These are phyloP conservation scores for Trichosporon inkin DNA, from an alignment of 1,284 basidiomycete genomes.

Conservation along the genomic window DNA sequence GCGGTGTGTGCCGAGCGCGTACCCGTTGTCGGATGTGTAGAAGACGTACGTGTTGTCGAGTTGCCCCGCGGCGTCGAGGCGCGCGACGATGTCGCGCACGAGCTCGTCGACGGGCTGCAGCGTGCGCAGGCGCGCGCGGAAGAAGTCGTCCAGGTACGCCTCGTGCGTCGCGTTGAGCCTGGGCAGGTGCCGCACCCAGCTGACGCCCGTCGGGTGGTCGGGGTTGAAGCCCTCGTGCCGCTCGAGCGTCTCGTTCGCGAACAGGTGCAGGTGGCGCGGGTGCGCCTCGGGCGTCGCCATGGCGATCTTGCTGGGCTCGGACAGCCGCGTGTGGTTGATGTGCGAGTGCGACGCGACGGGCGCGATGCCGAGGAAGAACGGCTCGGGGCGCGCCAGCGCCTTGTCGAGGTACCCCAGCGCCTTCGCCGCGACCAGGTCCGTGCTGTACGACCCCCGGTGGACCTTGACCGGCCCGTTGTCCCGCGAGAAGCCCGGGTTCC, in stretches of 20 bases:
- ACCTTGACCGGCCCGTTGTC: constrained; percentile 29
- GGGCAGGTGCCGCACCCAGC: constrained; percentile 35
- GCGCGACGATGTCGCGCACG: constrained; percentile 33
- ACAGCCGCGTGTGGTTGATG: not conserved
- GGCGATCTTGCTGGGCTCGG: not conserved
- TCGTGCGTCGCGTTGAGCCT: constrained; percentile 36
- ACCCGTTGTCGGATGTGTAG: constrained; percentile 45
- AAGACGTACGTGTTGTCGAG: constrained; percentile 43
- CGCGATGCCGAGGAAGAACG: constrained; percentile 36
- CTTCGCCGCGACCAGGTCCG: constrained; percentile 33
- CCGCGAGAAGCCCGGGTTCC: constrained; percentile 25
- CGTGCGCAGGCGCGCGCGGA: constrained; percentile 33
- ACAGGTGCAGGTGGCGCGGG: constrained; percentile 32
- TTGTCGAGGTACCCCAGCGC: constrained; percentile 30
- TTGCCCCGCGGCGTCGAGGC: constrained; percentile 30
- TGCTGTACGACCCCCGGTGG: constrained; percentile 31
- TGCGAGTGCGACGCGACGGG: constrained; percentile 8
- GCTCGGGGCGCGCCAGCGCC: constrained; percentile 22
- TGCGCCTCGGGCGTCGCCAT: constrained; percentile 22
- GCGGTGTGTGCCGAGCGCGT: constrained; percentile 37
- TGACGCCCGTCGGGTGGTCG: constrained; percentile 30
- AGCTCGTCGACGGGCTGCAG: constrained; percentile 42
- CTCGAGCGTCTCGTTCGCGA: constrained; percentile 24
- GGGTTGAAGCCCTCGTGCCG: constrained; percentile 32
- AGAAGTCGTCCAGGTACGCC: constrained; percentile 44